Conservation (phyloP, 2,329 filamentous ascomycete species). For the Teratosphaeria zuluensis region DNA sequence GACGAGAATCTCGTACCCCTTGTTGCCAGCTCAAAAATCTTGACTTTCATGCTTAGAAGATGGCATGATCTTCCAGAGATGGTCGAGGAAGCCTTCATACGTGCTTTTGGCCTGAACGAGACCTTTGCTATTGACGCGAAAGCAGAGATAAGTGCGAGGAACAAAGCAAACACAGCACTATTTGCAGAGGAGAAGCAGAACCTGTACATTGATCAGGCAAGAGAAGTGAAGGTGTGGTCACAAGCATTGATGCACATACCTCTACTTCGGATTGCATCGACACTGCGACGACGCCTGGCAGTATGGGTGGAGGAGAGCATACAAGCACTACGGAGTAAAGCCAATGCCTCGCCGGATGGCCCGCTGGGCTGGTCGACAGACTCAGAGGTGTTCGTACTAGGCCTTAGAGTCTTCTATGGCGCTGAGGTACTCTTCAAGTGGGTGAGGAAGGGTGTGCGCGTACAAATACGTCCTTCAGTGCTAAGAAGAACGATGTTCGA, state of each 20-base stretch:
- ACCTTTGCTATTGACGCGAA: constrained; percentile 1
- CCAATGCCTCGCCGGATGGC: constrained; percentile 44
- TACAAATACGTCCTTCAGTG: constrained; percentile 12
- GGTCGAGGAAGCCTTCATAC: constrained; percentile 7
- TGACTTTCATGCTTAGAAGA: constrained; percentile 21
- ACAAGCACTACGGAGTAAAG: constrained; percentile 28
- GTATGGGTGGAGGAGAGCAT: constrained; percentile 47
- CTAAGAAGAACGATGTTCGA: constrained; percentile 21
- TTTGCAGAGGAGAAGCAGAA: constrained; percentile 92
- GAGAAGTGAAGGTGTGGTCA: constrained; percentile 63
- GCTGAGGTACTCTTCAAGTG: constrained; percentile 30
- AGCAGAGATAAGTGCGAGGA: constrained; percentile 6
- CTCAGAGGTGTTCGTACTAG: constrained; percentile 56
- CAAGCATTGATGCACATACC: constrained; percentile 35
- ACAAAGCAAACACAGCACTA: constrained; percentile 52
- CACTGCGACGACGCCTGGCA: constrained; percentile 13
- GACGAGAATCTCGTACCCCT: constrained; percentile 35
- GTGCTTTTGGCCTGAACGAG: constrained; percentile 11
- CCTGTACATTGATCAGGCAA: constrained; percentile 75
- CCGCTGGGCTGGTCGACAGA: constrained; percentile 65
- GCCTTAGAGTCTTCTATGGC: constrained; percentile 35
- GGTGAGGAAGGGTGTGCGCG: constrained; percentile 7
- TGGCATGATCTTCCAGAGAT: constrained; percentile 9
- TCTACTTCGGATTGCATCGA: constrained; percentile 14
- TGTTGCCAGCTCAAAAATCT: constrained; percentile 35